A percentile compares a stretch with the other conserved stretches of the same genome.
These are phyloP conservation scores for Exophiala calicioides DNA, from an alignment of 2,329 filamentous ascomycete genomes.

Conservation along the genomic window DNA sequence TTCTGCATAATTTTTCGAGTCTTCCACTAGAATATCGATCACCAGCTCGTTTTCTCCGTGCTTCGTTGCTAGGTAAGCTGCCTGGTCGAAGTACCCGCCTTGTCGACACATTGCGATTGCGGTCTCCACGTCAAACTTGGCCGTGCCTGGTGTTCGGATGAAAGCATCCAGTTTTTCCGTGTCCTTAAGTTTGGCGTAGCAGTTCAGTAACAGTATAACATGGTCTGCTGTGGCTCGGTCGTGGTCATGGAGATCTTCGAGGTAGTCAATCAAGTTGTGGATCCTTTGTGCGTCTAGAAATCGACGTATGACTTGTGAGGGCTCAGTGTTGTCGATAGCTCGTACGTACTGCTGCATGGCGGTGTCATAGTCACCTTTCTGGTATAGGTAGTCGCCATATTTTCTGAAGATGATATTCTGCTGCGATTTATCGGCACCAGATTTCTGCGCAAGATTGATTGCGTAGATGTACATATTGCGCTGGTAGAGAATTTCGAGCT, in stretches of 20 bases:
- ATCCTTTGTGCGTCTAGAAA: slow-evolving; percentile 97
- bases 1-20: slow-evolving; percentile 85
- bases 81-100: slow-evolving; percentile 94
- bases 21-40: slow-evolving; percentile 92
- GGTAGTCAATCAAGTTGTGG: slow-evolving; percentile 93
- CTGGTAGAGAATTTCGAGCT: slow-evolving; percentile 90
- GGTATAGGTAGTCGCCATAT: slow-evolving; percentile 92
- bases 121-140: slow-evolving; percentile 96
- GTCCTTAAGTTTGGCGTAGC: slow-evolving; percentile 97
- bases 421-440: slow-evolving; percentile 74
- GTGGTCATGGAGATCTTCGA: slow-evolving; percentile 94
- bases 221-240: slow-evolving; percentile 92
- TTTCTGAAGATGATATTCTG: slow-evolving; percentile 90
- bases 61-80: slow-evolving; percentile 90
- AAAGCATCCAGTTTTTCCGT: slow-evolving; percentile 95
- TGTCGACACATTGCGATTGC: slow-evolving; percentile 97
- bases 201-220: slow-evolving; percentile 90
- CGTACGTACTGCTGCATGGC: slow-evolving; percentile 99
- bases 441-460: slow-evolving; percentile 89
- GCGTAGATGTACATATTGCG: slow-evolving; percentile 89
- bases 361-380: slow-evolving; percentile 92
- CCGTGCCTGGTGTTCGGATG: slow-evolving; percentile 89
- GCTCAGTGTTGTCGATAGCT: slow-evolving; percentile 93
- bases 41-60: slow-evolving; percentile 92
- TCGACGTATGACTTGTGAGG: slow-evolving; percentile 94